Evolutionary conservation across 2,329 filamentous ascomycete genomes (phyloP).

Genomic region (Fusarium floridanum): DNA sequence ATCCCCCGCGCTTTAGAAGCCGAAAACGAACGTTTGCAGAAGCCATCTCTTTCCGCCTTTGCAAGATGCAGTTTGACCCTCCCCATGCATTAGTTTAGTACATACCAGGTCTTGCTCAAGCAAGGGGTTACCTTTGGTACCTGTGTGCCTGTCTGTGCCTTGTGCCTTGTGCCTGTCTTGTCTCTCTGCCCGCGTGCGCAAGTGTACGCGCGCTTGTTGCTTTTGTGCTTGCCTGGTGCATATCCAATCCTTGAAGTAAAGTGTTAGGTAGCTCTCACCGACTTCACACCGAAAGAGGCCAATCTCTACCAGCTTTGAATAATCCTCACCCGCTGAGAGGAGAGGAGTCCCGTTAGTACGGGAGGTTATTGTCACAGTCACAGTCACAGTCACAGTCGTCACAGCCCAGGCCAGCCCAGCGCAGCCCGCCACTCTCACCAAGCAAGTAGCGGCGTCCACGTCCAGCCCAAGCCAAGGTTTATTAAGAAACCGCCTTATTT

Average conservation of each 20-base stretch:
- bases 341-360: not conserved
- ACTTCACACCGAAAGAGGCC: slow-evolving; percentile 50
- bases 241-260: slow-evolving; percentile 15
- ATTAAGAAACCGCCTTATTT: slow-evolving; percentile 19
- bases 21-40: slow-evolving; percentile 28
- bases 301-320: slow-evolving; percentile 17
- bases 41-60: slow-evolving; percentile 7
- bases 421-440: slow-evolving; percentile 33
- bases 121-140: not conserved
- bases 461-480: slow-evolving; percentile 14
- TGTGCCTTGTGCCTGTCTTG: slow-evolving; percentile 15
- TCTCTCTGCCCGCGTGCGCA: slow-evolving; percentile 7
- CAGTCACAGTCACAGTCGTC: slow-evolving; percentile 16
- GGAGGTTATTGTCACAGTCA: not conserved
- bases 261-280: slow-evolving; percentile 37
- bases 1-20: slow-evolving; percentile 35
- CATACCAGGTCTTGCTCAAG: not conserved
- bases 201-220: not conserved
- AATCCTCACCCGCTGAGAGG: slow-evolving; percentile 4
- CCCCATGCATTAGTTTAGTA: not conserved
- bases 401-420: not conserved
- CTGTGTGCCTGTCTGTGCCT: slow-evolving; percentile 27
- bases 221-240: slow-evolving; percentile 21
- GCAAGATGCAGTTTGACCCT: not conserved
- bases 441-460: slow-evolving; percentile 10